Evolutionary conservation across 2,329 filamentous ascomycete species (phyloP).

Genomic region (Aspergillus sergii): DNA sequence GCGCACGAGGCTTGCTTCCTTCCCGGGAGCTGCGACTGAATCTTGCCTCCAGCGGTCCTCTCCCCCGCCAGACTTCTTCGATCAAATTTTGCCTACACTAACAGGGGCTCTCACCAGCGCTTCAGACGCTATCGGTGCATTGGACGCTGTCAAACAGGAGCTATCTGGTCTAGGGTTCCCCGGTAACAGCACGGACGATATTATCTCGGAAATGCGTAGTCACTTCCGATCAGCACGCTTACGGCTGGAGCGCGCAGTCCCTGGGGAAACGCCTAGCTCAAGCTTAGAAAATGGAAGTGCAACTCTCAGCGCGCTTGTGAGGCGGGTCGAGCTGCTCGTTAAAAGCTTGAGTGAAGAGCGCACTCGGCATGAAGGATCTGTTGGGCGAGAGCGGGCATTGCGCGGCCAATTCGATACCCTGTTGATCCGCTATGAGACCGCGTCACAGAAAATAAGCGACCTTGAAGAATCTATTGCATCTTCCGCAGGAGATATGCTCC

Average conservation of each 20-base stretch:
- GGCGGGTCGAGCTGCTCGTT: slow-evolving; percentile 39
- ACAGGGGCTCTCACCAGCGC: slow-evolving; percentile 39
- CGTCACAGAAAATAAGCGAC: slow-evolving; percentile 37
- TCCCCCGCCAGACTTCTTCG: slow-evolving; percentile 43
- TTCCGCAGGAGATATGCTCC: slow-evolving; percentile 49
- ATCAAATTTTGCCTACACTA: slow-evolving; percentile 39
- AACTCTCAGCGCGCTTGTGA: slow-evolving; percentile 44
- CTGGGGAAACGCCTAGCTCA: slow-evolving; percentile 45
- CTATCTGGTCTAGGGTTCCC: slow-evolving; percentile 45
- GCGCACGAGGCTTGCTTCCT: slow-evolving; percentile 30
- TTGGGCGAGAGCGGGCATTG: slow-evolving; percentile 43
- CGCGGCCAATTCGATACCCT: slow-evolving; percentile 48
- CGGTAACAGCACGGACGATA: slow-evolving; percentile 31
- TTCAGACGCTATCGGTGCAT: slow-evolving; percentile 39
- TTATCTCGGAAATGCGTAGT: slow-evolving; percentile 40
- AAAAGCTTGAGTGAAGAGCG: slow-evolving; percentile 37
- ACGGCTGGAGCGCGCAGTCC: slow-evolving; percentile 46
- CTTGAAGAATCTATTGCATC: slow-evolving; percentile 44
- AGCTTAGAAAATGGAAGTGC: slow-evolving; percentile 42
- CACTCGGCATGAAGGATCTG: slow-evolving; percentile 33
- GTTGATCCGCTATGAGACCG: slow-evolving; percentile 41
- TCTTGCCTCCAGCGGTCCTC: slow-evolving; percentile 30
- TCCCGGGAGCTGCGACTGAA: slow-evolving; percentile 25
- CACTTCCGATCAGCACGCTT: slow-evolving; percentile 48
- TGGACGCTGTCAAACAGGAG: slow-evolving; percentile 39